Conservation (phyloP, 805 yeast genomes). For the Kazachstania viticola region DNA sequence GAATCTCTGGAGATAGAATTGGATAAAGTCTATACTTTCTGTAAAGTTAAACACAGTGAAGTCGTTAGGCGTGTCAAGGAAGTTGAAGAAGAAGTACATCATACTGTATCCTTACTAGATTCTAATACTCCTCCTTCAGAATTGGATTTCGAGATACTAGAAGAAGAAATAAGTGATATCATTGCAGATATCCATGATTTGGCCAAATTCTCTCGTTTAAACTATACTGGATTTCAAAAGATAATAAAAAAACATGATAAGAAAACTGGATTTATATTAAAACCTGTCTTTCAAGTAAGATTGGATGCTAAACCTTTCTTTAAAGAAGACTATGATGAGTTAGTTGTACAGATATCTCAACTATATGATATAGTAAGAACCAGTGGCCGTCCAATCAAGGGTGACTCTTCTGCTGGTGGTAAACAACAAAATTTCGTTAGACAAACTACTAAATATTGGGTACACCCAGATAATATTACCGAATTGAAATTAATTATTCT, state of each 20-base stretch:
- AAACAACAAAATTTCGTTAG: constrained; percentile 95
- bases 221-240: constrained; percentile 95
- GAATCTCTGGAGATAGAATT: constrained; percentile 66
- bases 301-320: constrained; percentile 90
- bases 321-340: constrained; percentile 83
- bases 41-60: constrained; percentile 78
- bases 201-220: constrained; percentile 84
- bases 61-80: constrained; percentile 76
- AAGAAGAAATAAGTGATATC: constrained; percentile 70
- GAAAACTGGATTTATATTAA: constrained; percentile 64
- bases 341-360: constrained; percentile 81
- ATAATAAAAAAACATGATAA: constrained; percentile 95
- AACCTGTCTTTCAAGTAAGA: constrained; percentile 88
- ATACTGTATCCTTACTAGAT: constrained; percentile 48
- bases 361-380: constrained; percentile 89
- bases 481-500: constrained; percentile 85
- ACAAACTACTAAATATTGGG: constrained; percentile 99
- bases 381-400: constrained; percentile 87
- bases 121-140: constrained; percentile 41
- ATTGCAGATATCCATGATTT: constrained; percentile 96
- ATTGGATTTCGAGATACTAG: constrained; percentile 61
- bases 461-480: constrained; percentile 95
- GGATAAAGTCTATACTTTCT: constrained; percentile 88
- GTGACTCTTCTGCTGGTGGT: constrained; percentile 98
- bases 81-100: constrained; percentile 59